These are phyloP conservation scores for Phytophthora brassicae DNA, from an alignment of 352 stramenopile species.

Conservation along the genomic window DNA sequence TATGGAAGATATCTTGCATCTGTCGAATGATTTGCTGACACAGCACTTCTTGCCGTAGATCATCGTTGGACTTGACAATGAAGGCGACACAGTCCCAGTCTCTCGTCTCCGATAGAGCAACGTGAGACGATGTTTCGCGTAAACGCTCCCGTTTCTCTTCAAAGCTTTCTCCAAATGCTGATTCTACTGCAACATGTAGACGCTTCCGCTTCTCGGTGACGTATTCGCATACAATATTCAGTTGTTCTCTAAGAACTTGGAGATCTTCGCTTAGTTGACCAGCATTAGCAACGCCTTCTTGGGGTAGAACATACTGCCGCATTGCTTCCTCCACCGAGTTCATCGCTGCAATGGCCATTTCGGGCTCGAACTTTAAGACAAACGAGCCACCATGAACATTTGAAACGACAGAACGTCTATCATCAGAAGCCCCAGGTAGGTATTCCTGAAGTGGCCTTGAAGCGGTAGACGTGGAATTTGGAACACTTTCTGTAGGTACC, in stretches of 20 bases:
- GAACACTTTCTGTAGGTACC: conserved; percentile 9
- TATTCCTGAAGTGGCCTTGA: conserved; percentile 28
- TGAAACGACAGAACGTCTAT: conserved; percentile 50
- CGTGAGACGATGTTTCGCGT: conserved; percentile 50
- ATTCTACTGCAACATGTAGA: conserved; percentile 69
- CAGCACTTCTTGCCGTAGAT: conserved; percentile 97
- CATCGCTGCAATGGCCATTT: conserved; percentile 52
- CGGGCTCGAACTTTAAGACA: conserved; percentile 65
- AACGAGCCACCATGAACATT: conserved; percentile 39
- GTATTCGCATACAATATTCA: conserved; percentile 72
- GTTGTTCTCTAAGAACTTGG: conserved; percentile 62
- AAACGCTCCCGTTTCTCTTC: conserved; percentile 77
- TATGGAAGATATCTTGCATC: conserved; percentile 95
- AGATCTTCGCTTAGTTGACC: conserved; percentile 51
- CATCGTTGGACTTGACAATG: conserved; percentile 99
- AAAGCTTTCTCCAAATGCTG: conserved; percentile 83
- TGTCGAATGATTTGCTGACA: conserved; percentile 97
- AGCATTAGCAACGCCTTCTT: conserved; percentile 29
- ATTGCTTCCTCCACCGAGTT: conserved; percentile 61
- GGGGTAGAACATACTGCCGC: conserved; percentile 52
- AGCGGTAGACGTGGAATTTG: conserved; percentile 21
- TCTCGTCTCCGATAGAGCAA: conserved; percentile 26
- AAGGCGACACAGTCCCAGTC: conserved; percentile 86
- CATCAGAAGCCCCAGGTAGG: conserved; percentile 35
- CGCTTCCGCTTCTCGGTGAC: conserved; percentile 62